Percentiles rank a stretch among this genome's conserved stretches.
These are phyloP conservation scores for Ascosphaera aggregata DNA, from an alignment of 2,329 filamentous ascomycete species.

Conservation along the genomic window DNA sequence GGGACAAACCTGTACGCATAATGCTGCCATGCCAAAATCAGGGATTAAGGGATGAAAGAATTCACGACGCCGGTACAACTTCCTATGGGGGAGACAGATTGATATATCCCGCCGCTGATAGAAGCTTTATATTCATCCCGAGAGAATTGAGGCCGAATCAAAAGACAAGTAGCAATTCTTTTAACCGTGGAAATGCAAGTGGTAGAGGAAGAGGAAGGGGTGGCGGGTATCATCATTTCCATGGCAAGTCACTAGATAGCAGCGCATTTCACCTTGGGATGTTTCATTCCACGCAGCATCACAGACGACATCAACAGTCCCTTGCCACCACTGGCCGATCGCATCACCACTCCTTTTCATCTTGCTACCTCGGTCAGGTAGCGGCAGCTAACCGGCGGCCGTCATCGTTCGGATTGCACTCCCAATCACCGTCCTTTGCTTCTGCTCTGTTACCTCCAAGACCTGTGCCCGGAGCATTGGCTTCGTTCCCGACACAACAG, in stretches of 20 bases:
- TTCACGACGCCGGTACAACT: no score
- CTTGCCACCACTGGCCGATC: not conserved
- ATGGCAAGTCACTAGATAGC: not conserved
- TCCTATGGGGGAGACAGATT: not conserved
- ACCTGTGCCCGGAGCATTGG: slow-evolving; percentile 6
- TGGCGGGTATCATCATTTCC: slow-evolving; percentile 18
- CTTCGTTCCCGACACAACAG: slow-evolving; percentile 1
- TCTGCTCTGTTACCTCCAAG: slow-evolving; percentile 26
- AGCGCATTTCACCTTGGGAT: not conserved
- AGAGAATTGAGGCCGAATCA: slow-evolving; percentile 83
- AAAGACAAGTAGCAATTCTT: slow-evolving; percentile 32
- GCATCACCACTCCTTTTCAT: not conserved
- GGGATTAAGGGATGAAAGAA: slow-evolving; percentile 24
- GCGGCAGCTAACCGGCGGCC: not conserved
- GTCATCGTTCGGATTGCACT: not conserved
- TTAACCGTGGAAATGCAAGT: slow-evolving; percentile 15
- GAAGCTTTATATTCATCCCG: slow-evolving; percentile 96
- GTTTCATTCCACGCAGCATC: not conserved
- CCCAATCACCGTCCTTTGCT: slow-evolving; percentile 43
- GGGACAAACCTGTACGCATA: slow-evolving; percentile 90
- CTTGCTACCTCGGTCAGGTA: not conserved
- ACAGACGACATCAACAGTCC: not conserved
- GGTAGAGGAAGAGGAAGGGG: slow-evolving; percentile 41
- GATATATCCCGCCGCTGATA: slow-evolving; percentile 62
- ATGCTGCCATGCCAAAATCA: slow-evolving; percentile 60